A percentile compares a stretch with the other conserved stretches of the same genome.
Conservation (phyloP, 495 filamentous ascomycete genomes). For the Lepraria neglecta region DNA sequence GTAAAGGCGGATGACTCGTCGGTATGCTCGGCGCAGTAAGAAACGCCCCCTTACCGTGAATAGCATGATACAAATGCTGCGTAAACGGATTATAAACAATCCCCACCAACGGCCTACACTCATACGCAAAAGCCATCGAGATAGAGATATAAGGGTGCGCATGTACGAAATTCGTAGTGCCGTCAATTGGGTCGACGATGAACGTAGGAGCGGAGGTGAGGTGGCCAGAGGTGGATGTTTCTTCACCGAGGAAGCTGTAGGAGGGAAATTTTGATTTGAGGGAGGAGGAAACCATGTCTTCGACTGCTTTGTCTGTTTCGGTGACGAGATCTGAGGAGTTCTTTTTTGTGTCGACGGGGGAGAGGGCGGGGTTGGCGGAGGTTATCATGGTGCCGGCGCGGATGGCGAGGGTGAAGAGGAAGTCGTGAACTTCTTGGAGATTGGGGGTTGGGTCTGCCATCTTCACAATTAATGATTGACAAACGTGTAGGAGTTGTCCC, state of each 20-base stretch:
- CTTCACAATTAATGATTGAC: too few species aligned
- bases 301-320: constrained; percentile 72
- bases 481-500: too few species aligned
- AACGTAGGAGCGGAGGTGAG: constrained; percentile 65
- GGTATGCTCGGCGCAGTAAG: constrained; percentile 35
- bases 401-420: constrained; percentile 64
- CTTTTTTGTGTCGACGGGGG: constrained; percentile 65
- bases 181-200: constrained; percentile 77
- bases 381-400: constrained; percentile 79
- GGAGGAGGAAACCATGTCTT: constrained; percentile 54
- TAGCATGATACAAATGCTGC: constrained; percentile 56
- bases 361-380: constrained; percentile 65
- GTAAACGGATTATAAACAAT: constrained; percentile 74
- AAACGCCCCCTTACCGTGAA: constrained; percentile 57
- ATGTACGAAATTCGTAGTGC: constrained; percentile 80
- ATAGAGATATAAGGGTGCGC: constrained; percentile 57
- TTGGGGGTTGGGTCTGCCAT: constrained; percentile 36
- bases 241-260: constrained; percentile 60
- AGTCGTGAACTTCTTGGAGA: constrained; percentile 74
- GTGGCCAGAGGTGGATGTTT: constrained; percentile 61
- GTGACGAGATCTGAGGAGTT: constrained; percentile 83
- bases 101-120: constrained; percentile 57
- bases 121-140: constrained; percentile 63
- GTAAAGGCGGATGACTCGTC: constrained; percentile 16
- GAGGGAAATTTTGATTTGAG: constrained; percentile 52